Percentiles rank a stretch among this genome's conserved stretches.
These are phyloP conservation scores for Ceratocystis papillata DNA, from an alignment of 2,329 filamentous ascomycete genomes.

Conservation along the genomic window DNA sequence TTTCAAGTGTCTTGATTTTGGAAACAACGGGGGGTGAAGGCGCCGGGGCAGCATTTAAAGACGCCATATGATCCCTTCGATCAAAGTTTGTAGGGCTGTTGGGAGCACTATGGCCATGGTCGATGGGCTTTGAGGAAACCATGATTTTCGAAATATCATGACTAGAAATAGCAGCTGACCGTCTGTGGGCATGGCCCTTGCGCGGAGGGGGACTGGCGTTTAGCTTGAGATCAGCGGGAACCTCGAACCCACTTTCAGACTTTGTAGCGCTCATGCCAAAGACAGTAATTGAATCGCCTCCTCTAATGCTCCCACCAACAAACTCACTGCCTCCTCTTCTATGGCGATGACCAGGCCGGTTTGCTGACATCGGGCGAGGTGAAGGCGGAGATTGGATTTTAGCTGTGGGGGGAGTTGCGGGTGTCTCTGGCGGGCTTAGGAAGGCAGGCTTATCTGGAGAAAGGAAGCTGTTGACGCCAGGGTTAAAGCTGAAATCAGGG, in stretches of 20 bases:
- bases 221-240: conserved; percentile 45
- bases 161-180: conserved; percentile 72
- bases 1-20: neutral
- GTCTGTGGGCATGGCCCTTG: conserved; percentile 62
- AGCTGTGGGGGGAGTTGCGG: conserved; percentile 34
- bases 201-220: conserved; percentile 44
- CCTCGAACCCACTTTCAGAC: conserved; percentile 43
- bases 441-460: conserved; percentile 32
- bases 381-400: conserved; percentile 38
- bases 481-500: conserved; percentile 48
- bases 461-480: conserved; percentile 32
- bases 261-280: conserved; percentile 63
- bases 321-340: conserved; percentile 76
- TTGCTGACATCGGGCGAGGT: conserved; percentile 41
- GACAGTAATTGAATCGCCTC: conserved; percentile 47
- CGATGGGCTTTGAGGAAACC: conserved; percentile 37
- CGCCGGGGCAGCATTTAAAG: neutral
- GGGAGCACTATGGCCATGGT: conserved; percentile 52
- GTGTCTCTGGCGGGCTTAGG: conserved; percentile 47
- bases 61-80: conserved; percentile 24
- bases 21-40: neutral
- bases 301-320: conserved; percentile 59
- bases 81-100: conserved; percentile 46
- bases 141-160: conserved; percentile 67
- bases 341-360: conserved; percentile 53